Conservation (phyloP, 2,329 filamentous ascomycete species). For the Sporothrix schenckii region DNA sequence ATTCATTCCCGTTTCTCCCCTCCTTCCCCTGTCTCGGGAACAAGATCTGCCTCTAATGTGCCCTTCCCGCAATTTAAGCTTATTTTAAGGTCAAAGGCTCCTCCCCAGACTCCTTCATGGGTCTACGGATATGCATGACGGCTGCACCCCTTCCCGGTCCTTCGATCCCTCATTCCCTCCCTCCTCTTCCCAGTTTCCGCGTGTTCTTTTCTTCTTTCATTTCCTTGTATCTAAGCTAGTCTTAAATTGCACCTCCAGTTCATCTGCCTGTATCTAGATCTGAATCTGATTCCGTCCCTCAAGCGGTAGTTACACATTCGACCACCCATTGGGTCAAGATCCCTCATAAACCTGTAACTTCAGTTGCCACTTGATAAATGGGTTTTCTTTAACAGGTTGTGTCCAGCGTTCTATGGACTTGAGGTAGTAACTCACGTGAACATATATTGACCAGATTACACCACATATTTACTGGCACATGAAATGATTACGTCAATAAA, state of each 20-base stretch:
- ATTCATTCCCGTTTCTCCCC: neutral
- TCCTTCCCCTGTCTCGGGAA: neutral
- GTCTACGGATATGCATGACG: neutral
- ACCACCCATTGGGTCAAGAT: neutral
- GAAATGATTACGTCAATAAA: too few relatives aligned
- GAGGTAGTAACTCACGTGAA: too few relatives aligned
- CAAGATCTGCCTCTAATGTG: conserved; percentile 5
- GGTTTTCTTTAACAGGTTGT: neutral
- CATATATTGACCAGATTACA: too few relatives aligned
- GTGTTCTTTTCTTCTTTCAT: neutral
- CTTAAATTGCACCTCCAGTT: neutral
- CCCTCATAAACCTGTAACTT: neutral
- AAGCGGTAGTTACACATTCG: neutral
- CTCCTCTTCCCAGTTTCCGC: neutral
- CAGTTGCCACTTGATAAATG: neutral
- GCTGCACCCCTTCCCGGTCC: neutral
- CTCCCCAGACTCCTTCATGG: neutral
- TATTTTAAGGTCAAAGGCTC: conserved; percentile 5
- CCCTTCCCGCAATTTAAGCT: conserved; percentile 16
- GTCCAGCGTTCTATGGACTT: too few relatives aligned
- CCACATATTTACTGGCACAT: too few relatives aligned
- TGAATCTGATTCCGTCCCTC: neutral
- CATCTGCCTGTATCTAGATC: neutral
- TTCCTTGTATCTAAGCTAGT: neutral
- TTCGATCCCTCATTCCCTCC: neutral